phyloP scores from a whole-genome alignment of 345 rosid species.

The Gossypium bickii region DNA sequence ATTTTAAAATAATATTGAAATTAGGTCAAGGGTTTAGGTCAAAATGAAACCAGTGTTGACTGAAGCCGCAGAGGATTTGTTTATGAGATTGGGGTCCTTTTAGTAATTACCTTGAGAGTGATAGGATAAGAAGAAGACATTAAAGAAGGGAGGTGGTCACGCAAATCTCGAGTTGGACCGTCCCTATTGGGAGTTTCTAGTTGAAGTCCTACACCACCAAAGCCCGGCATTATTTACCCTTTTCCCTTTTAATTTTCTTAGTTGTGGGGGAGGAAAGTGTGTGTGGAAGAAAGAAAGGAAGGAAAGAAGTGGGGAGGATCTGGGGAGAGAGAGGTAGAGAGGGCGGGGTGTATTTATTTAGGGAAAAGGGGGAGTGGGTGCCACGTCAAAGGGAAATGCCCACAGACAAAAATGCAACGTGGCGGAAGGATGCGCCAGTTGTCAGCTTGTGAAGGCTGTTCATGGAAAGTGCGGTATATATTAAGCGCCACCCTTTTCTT shows the following conservation, averaged over 20 bases:
- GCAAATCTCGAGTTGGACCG: slow-evolving; percentile 43
- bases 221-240: slow-evolving; percentile 29
- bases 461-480: slow-evolving; percentile 4
- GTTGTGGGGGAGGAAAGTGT: background rate
- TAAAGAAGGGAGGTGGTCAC: slow-evolving; percentile 40
- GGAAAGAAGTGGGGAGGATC: background rate
- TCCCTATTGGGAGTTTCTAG: slow-evolving; percentile 25
- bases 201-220: slow-evolving; percentile 18
- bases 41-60: slow-evolving; percentile 14
- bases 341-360: slow-evolving; percentile 35
- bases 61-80: background rate
- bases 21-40: background rate
- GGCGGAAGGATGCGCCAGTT: slow-evolving; percentile 38
- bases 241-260: background rate
- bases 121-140: slow-evolving; percentile 60
- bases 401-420: slow-evolving; percentile 39
- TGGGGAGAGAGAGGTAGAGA: slow-evolving; percentile 5
- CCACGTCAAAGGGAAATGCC: slow-evolving; percentile 43
- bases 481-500: background rate
- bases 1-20: background rate
- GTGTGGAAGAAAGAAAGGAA: background rate
- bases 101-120: slow-evolving; percentile 57
- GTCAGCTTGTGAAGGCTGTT: slow-evolving; percentile 21
- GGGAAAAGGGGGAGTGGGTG: slow-evolving; percentile 38
- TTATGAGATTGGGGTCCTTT: background rate